Base-by-base conservation (phyloP, 2,329 filamentous ascomycete species). In the Ophidiomyces ophidiicola region DNA sequence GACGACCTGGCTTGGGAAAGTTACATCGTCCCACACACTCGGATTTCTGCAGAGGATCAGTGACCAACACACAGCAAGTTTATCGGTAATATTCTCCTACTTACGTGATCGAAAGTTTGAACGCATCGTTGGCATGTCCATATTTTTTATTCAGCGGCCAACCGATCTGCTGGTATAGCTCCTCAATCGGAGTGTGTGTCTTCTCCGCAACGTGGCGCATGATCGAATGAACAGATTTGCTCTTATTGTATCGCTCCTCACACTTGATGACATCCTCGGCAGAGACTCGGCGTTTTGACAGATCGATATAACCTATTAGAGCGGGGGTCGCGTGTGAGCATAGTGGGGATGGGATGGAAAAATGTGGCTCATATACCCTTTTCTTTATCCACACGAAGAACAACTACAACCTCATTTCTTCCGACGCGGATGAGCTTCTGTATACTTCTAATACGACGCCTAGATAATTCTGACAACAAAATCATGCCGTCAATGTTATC, bases 401-500 rank as follows among this genome's bases (percentile, higher is more conserved):
- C 90, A 32, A 98, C 92, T 38, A 98, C 90, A 41, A 98, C 90
- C 65, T 98, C 90, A 59, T 98, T 98, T 54, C 92, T 82, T 43
- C 92, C 92, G 46, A 98, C 90, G 50, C 90, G 80, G 56, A 98
- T 98, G 51, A 98, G 80, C 69, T 98, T 98, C 67, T 98, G 92
- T 56, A 98, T 98, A 74, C 79, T 86, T 71, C 90, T 74, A 58
- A 98, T 98, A 80, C 90, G 90, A 76, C 90, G 78, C 72, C 90
- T 79, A 44, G 92, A 98, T 48, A 98, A 76, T 67, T 98, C 90
- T 55, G 85, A 94, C 50, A 98, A 84, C 51, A 98, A 71, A 57
- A 98, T 98, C 92, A 98, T 98, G 76, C 90, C 90, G 62, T 98
- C 92, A 57, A 98, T 98, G 69, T 96, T 94, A 68, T 98, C 90